Base-by-base conservation (phyloP, 768 basidiomycete species). In the Trametes maxima region DNA sequence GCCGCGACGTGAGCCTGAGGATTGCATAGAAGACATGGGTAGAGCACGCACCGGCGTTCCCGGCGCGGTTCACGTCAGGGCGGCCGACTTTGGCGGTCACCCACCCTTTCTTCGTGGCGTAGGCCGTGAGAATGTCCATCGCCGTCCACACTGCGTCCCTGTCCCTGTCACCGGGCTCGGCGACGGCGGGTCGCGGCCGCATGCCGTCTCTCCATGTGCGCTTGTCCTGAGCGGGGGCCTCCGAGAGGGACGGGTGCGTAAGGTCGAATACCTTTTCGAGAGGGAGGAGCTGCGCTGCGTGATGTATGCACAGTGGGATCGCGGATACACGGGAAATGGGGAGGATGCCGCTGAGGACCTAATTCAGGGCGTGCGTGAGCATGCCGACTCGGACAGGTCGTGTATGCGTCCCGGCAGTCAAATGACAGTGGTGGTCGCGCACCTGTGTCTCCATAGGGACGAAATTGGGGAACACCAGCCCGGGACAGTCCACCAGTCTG, bases 401-500 rank as follows among this genome's bases (percentile, higher is more conserved):
- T 14, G 47, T 25, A 28, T 33, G 28, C 28, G 28, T n/a, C 28
- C 28, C 28, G 28, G 28, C 28, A 33, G 28, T 33, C 28, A 33
- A 33, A 33, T 33, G n/a, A n/a, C n/a, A 24, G 45, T 7, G n/a
- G 16, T n/a, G 54, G 5, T 25, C 2, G 35, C 72, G 19, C 65
- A 87, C 90, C 77, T 95, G 93, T 70, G 87, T 82, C 72, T 94
- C 92, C 85, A 93, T 86, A 10, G 87, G 90, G 6, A 89, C 83
- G 67, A 82, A 81, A 62, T 86, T 89, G 8, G 96, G 96, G 80
- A 96, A 87, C 2, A 98, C 93, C 17, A 98, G 83, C 10, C 96
- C 96, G 0, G 96, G 96, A 68, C 96, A 98, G 74, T 98, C 96
- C 39, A 94, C 93, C 11, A 98, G 82, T 46, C 94, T 89, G 62